A percentile compares a stretch with the other conserved stretches of the same genome.
Evolutionary conservation across 2,329 filamentous ascomycete species (phyloP).

Genomic region (Colletotrichum sp.): DNA sequence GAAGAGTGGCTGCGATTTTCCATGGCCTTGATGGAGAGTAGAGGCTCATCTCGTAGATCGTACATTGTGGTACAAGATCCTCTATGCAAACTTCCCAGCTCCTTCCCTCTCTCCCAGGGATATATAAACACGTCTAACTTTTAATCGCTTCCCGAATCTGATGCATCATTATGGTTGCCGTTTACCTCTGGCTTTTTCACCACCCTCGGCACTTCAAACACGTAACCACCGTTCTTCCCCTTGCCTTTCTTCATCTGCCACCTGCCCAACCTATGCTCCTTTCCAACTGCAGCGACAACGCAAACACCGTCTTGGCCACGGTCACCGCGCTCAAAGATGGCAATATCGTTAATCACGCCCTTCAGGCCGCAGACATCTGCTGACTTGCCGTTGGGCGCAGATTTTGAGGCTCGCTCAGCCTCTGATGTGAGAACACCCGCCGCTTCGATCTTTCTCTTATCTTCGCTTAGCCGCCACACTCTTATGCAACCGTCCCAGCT

Average conservation of each 20-base stretch:
- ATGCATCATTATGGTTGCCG: slow-evolving; percentile 34
- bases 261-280: slow-evolving; percentile 83
- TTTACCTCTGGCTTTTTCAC: slow-evolving; percentile 34
- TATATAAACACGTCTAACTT: slow-evolving; percentile 6
- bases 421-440: slow-evolving; percentile 63
- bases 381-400: slow-evolving; percentile 16
- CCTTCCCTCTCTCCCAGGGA: not conserved
- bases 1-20: slow-evolving; percentile 4
- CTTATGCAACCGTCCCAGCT: slow-evolving; percentile 93
- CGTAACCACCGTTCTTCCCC: slow-evolving; percentile 82
- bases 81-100: not conserved
- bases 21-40: slow-evolving; percentile 2
- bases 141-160: slow-evolving; percentile 23
- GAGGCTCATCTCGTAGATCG: slow-evolving; percentile 6
- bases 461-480: slow-evolving; percentile 83
- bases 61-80: slow-evolving; percentile 20
- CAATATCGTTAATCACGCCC: slow-evolving; percentile 88
- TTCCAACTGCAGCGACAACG: slow-evolving; percentile 84
- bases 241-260: slow-evolving; percentile 69
- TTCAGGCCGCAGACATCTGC: slow-evolving; percentile 38
- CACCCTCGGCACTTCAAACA: slow-evolving; percentile 78
- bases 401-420: slow-evolving; percentile 15
- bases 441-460: slow-evolving; percentile 79
- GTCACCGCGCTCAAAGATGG: slow-evolving; percentile 84
- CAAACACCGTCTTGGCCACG: slow-evolving; percentile 79